Evolutionary conservation across 257 asterid genomes (phyloP), one percentile per base, ranked within the genome.

Genomic region (Marsdenia floribunda): DNA sequence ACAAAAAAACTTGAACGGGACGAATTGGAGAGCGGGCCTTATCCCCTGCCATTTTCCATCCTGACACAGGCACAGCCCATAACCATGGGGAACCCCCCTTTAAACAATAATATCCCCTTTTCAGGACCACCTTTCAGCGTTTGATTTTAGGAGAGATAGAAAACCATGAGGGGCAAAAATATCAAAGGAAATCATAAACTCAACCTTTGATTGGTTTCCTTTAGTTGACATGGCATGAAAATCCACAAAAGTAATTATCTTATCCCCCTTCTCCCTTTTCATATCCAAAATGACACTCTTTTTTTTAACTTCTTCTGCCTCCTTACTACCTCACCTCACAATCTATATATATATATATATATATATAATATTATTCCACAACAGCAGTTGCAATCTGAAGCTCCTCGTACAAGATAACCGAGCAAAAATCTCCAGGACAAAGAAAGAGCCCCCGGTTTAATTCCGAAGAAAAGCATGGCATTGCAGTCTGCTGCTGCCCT

Each of bases 401-500:
- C 55, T 46, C 37, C 67, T 3, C 11, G 10, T 12, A 11, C 38
- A 71, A 72, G 10, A 19, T 35, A 64, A 37, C 74, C 76, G 38
- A 71, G 38, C n/a, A 66, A 63, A 46, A 53, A 33, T 78, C 74
- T 57, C 16, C 47, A 6, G 47, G 47, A 42, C 47, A 42, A 76
- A 44, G 71, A 44, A 66, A 69, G 22, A 18, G 47, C 65, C 26
- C 61, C 3, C 5, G 1, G 1, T n/a, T 33, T 50, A 12, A 55
- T 57, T 73, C 1, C 22, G 55, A 3, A 35, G 19, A 50, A 50
- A 50, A 59, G 73, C 69, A 93, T 93, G 98, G 97, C 97, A 74
- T 83, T 91, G 59, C 98, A 90, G 61, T 79, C 97, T 77, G 88
- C 94, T 77, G 88, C 95, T 80, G 79, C 96, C 74, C 68, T 88